Percentiles rank a stretch among this genome's conserved stretches.
Evolutionary conservation across 2,329 filamentous ascomycete species (phyloP).

Genomic region (Arthrobotrys pseudoclavata): DNA sequence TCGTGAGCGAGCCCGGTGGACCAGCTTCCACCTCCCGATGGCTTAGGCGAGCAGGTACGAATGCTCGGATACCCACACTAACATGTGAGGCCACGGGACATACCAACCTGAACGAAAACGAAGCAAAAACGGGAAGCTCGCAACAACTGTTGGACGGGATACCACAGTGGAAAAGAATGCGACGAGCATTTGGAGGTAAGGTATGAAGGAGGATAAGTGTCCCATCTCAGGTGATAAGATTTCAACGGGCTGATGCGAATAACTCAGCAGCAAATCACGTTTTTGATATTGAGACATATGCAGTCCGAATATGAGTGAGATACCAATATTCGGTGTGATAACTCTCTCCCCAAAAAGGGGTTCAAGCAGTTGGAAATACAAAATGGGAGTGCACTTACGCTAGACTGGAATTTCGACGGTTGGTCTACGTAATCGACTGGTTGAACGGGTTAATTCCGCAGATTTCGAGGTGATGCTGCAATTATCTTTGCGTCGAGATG

Average conservation of each 20-base stretch:
- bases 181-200: constrained; percentile 45
- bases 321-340: constrained; percentile 25
- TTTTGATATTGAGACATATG: constrained; percentile 50
- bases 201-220: constrained; percentile 5
- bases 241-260: constrained; percentile 53
- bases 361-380: neutral
- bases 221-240: constrained; percentile 38
- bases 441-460: neutral
- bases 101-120: constrained; percentile 23
- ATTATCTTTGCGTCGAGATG: neutral
- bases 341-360: constrained; percentile 9
- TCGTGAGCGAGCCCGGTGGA: constrained; percentile 58
- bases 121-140: constrained; percentile 48
- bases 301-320: constrained; percentile 16
- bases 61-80: constrained; percentile 21
- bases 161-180: constrained; percentile 30
- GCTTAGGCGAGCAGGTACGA: constrained; percentile 41
- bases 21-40: constrained; percentile 29
- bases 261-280: constrained; percentile 54
- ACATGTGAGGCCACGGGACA: constrained; percentile 51
- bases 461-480: neutral
- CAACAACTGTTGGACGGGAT: constrained; percentile 24
- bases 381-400: constrained; percentile 18
- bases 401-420: constrained; percentile 5
- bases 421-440: constrained; percentile 37